These are phyloP conservation scores for Pezicula carpinea DNA, from an alignment of 2,329 filamentous ascomycete genomes.

Conservation along the genomic window DNA sequence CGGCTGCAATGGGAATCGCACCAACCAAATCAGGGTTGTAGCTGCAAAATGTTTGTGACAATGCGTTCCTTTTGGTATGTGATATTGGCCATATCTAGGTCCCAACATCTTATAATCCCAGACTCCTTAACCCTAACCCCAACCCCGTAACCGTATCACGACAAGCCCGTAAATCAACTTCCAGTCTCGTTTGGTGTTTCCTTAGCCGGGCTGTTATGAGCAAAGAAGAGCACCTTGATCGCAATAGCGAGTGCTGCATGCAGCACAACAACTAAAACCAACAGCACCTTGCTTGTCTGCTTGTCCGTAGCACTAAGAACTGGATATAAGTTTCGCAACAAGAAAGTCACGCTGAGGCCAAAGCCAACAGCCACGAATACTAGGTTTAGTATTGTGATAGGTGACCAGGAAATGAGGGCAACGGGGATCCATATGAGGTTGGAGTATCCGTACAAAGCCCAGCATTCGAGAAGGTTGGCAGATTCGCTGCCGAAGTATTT, in stretches of 20 bases:
- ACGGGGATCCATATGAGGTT: conserved; percentile 98
- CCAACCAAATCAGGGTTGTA: too few species aligned
- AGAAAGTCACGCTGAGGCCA: conserved; percentile 74
- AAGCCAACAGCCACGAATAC: conserved; percentile 87
- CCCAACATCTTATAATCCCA: not conserved
- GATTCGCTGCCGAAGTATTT: conserved; percentile 95
- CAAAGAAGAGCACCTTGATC: conserved; percentile 97
- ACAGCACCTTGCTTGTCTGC: conserved; percentile 82
- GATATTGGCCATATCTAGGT: not conserved
- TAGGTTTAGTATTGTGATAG: conserved; percentile 83
- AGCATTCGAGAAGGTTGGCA: conserved; percentile 91
- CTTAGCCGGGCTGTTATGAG: conserved; percentile 60
- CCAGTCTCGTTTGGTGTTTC: conserved; percentile 11
- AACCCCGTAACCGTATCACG: conserved; percentile 5
- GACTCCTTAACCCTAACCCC: not conserved
- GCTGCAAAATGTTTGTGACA: too few species aligned
- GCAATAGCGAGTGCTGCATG: conserved; percentile 88
- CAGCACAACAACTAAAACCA: conserved; percentile 77
- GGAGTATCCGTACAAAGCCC: conserved; percentile 91
- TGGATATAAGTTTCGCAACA: conserved; percentile 83
- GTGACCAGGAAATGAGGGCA: conserved; percentile 85
- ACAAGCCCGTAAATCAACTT: conserved; percentile 13
- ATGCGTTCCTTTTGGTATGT: not conserved
- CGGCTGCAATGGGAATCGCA: too few species aligned
- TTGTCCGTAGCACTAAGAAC: conserved; percentile 89